These are phyloP conservation scores for Clarireedia hainanense DNA, from an alignment of 2,329 filamentous ascomycete species.

Conservation along the genomic window DNA sequence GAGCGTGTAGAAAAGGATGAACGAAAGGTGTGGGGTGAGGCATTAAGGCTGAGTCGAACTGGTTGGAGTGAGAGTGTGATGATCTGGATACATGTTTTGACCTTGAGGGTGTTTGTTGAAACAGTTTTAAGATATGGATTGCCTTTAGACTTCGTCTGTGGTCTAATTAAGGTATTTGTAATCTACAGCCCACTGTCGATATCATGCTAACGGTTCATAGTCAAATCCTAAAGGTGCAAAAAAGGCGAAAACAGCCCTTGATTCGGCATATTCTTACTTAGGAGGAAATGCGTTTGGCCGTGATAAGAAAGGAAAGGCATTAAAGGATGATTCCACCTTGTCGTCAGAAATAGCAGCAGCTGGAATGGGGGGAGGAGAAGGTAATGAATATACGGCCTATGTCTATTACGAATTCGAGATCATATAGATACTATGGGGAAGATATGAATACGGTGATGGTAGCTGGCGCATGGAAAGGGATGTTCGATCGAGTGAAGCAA, in stretches of 20 bases:
- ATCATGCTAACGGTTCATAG: slow-evolving; percentile 38
- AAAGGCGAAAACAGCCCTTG: slow-evolving; percentile 72
- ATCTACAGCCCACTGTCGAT: neutral
- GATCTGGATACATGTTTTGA: slow-evolving; percentile 90
- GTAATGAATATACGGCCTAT: slow-evolving; percentile 85
- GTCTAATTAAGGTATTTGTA: slow-evolving; percentile 64
- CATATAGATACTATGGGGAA: slow-evolving; percentile 22
- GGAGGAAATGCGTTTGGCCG: slow-evolving; percentile 89
- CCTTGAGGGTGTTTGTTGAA: slow-evolving; percentile 91
- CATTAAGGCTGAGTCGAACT: slow-evolving; percentile 76
- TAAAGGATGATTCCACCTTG: slow-evolving; percentile 76
- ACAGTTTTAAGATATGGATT: slow-evolving; percentile 94
- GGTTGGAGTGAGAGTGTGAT: slow-evolving; percentile 94
- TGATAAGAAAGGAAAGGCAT: slow-evolving; percentile 87
- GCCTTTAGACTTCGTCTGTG: slow-evolving; percentile 81
- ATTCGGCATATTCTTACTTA: slow-evolving; percentile 81
- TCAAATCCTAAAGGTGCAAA: slow-evolving; percentile 74
- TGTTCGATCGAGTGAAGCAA: slow-evolving; percentile 13
- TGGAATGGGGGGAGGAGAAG: slow-evolving; percentile 59
- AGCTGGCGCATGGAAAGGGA: slow-evolving; percentile 17
- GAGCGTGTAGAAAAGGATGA: slow-evolving; percentile 77
- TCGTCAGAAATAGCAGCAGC: slow-evolving; percentile 79
- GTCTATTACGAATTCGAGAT: slow-evolving; percentile 96
- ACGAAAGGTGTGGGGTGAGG: slow-evolving; percentile 87
- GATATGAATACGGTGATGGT: neutral